These are phyloP conservation scores for Helotiales sp. DNA, from an alignment of 2,329 filamentous ascomycete species.

Conservation along the genomic window DNA sequence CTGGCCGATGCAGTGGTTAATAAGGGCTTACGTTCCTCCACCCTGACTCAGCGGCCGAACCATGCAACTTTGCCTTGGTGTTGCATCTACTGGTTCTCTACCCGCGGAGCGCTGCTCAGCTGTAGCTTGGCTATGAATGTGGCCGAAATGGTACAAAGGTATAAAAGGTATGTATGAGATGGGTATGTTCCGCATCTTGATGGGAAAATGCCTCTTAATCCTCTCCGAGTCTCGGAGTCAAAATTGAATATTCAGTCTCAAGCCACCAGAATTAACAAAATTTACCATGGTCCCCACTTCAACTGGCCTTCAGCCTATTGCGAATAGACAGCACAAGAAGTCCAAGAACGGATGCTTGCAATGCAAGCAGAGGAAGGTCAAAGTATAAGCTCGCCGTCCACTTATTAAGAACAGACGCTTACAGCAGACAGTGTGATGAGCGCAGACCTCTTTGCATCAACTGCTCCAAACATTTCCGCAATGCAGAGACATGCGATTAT, in stretches of 20 bases:
- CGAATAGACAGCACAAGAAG: slow-evolving; percentile 17
- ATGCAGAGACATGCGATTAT: slow-evolving; percentile 17
- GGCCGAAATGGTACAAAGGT: neutral
- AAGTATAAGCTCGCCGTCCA: too few relatives aligned
- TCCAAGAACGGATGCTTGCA: slow-evolving; percentile 15
- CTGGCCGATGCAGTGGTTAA: neutral
- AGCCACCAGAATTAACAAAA: too few relatives aligned
- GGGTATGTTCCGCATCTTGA: neutral
- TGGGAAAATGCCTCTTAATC: too few relatives aligned
- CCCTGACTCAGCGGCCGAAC: neutral
- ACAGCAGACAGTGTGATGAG: slow-evolving; percentile 17
- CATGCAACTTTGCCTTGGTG: neutral
- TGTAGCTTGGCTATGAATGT: neutral
- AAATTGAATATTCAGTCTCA: too few relatives aligned
- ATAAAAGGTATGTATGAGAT: neutral
- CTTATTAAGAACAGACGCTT: neutral
- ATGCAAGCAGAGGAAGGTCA: slow-evolving; percentile 18
- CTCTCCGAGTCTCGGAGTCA: too few relatives aligned
- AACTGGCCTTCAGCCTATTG: neutral
- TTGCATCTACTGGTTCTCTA: neutral
- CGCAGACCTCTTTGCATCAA: slow-evolving; percentile 7
- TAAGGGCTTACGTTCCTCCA: neutral
- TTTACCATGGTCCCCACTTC: too few relatives aligned
- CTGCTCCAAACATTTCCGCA: slow-evolving; percentile 13
- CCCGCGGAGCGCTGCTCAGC: neutral